phyloP scores from a whole-genome alignment of 352 stramenopile species.

The Phytophthora ohioensis region DNA sequence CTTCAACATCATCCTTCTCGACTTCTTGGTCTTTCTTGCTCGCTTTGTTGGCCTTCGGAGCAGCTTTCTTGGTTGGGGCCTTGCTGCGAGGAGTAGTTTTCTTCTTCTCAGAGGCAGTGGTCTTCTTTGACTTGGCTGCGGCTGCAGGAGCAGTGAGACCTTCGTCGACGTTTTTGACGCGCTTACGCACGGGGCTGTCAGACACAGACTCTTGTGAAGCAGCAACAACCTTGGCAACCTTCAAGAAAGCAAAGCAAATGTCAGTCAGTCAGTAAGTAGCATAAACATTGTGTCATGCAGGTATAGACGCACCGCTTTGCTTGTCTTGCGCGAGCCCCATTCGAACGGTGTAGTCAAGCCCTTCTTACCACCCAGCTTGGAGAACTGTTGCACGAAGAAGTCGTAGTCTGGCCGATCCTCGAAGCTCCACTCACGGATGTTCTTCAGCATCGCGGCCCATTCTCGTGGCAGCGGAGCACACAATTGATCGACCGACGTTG shows the following conservation, averaged over 20 bases:
- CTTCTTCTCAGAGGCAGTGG: slow-evolving; percentile 27
- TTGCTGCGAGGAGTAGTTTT: slow-evolving; percentile 27
- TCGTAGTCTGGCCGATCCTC: slow-evolving; percentile 85
- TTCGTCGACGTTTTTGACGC: slow-evolving; percentile 37
- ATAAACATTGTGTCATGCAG: background rate
- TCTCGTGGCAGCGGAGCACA: slow-evolving; percentile 58
- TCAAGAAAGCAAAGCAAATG: slow-evolving; percentile 1
- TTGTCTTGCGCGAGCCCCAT: slow-evolving; percentile 48
- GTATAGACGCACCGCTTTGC: slow-evolving; percentile 28
- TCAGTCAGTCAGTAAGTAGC: background rate
- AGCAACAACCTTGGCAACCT: slow-evolving; percentile 23
- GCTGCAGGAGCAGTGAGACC: background rate
- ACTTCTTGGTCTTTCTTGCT: slow-evolving; percentile 19
- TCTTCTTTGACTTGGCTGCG: slow-evolving; percentile 27
- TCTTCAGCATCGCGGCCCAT: slow-evolving; percentile 69
- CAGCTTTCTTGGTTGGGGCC: slow-evolving; percentile 16
- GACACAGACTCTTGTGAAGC: slow-evolving; percentile 24
- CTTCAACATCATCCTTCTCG: slow-evolving; percentile 21
- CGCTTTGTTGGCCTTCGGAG: slow-evolving; percentile 20
- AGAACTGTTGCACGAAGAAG: slow-evolving; percentile 62
- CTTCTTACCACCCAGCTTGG: slow-evolving; percentile 60
- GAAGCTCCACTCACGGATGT: slow-evolving; percentile 66
- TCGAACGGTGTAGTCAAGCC: slow-evolving; percentile 50
- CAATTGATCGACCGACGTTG: slow-evolving; percentile 61
- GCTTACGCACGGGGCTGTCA: slow-evolving; percentile 39